These are phyloP conservation scores for Globisporangium paddicum DNA, from an alignment of 352 stramenopile species.

Conservation along the genomic window DNA sequence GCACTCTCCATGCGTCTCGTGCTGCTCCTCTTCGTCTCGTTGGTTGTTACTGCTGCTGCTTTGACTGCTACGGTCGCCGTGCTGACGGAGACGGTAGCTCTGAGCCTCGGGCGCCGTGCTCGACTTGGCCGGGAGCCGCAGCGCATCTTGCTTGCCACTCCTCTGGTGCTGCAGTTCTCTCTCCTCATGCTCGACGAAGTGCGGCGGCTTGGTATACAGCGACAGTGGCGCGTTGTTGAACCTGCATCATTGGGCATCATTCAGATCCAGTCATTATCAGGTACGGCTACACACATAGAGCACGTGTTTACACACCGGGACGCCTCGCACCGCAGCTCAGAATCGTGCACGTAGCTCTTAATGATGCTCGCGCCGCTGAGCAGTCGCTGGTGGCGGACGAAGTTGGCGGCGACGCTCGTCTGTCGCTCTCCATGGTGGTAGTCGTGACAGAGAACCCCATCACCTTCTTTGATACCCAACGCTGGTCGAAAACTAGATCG, in stretches of 20 bases:
- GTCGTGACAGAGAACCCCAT: neutral
- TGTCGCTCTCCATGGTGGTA: neutral
- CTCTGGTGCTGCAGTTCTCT: neutral
- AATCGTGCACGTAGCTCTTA: conserved; percentile 46
- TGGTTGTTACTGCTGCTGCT: conserved; percentile 12
- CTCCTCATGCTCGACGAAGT: neutral
- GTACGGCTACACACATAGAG: neutral
- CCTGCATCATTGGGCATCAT: conserved; percentile 3
- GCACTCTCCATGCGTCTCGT: neutral
- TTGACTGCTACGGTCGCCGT: too few species aligned
- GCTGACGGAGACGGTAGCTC: conserved; percentile 3
- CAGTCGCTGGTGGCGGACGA: conserved; percentile 9
- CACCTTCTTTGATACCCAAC: neutral
- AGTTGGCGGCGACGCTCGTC: neutral
- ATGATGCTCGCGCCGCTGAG: conserved; percentile 31
- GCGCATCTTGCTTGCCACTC: neutral
- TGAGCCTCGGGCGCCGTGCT: neutral
- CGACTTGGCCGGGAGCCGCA: conserved; percentile 5
- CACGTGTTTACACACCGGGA: conserved; percentile 21
- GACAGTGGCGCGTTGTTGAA: conserved; percentile 19
- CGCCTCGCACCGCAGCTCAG: conserved; percentile 28
- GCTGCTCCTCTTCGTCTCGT: neutral
- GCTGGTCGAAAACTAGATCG: neutral
- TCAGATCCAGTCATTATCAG: conserved; percentile 10
- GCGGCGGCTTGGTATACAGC: conserved; percentile 8